Evolutionary conservation across 352 stramenopile genomes (phyloP).

Genomic region (Lagenidium sp.): DNA sequence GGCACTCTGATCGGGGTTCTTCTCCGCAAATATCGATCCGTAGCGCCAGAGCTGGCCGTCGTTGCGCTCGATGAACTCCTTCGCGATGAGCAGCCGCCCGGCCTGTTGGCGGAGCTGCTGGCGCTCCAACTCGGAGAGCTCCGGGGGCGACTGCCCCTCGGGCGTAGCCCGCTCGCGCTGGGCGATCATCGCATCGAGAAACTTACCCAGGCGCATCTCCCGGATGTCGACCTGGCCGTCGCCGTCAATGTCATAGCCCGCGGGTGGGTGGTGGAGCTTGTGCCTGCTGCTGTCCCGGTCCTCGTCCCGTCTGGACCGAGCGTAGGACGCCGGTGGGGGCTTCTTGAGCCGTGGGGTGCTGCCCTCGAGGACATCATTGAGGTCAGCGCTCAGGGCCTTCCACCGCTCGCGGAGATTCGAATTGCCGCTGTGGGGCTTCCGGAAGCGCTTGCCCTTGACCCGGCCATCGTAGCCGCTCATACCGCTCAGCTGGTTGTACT

Average conservation of each 20-base stretch:
- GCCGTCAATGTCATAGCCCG: conserved; percentile 54
- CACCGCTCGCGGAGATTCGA: conserved; percentile 42
- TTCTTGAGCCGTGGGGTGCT: conserved; percentile 11
- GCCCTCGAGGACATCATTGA: conserved; percentile 29
- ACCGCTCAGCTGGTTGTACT: background rate
- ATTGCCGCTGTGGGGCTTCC: conserved; percentile 32
- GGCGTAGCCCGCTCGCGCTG: conserved; percentile 8
- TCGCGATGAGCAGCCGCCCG: conserved; percentile 46
- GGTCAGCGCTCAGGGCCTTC: conserved; percentile 40
- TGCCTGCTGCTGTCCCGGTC: background rate
- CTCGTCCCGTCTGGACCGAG: background rate
- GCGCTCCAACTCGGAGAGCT: conserved; percentile 23
- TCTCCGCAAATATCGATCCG: conserved; percentile 50
- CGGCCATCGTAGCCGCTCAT: conserved; percentile 23
- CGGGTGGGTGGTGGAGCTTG: conserved; percentile 2
- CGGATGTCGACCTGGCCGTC: conserved; percentile 55
- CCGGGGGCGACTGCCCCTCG: background rate
- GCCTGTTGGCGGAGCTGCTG: conserved; percentile 39
- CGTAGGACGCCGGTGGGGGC: background rate
- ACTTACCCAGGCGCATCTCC: conserved; percentile 59
- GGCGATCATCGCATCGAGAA: conserved; percentile 43
- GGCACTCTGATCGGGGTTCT: conserved; percentile 43
- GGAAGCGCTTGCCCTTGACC: conserved; percentile 45
- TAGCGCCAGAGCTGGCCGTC: conserved; percentile 56
- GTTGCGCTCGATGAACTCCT: conserved; percentile 65